Evolutionary conservation across 176 grass and related monocot genomes (phyloP).

Genomic region (Bonia amplexicaulis): DNA sequence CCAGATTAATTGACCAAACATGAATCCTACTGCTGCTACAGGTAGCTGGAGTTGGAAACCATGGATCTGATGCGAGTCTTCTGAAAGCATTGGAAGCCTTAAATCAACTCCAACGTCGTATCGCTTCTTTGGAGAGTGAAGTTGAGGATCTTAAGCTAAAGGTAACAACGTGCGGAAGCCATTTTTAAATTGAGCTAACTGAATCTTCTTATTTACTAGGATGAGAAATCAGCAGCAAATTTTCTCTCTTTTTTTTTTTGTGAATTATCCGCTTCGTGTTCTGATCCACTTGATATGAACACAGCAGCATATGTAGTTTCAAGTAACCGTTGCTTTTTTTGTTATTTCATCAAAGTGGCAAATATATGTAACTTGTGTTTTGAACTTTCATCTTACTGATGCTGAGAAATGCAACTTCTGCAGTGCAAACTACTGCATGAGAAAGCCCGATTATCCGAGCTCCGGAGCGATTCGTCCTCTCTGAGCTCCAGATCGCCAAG

Average conservation of each 20-base stretch:
- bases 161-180: constrained; percentile 25
- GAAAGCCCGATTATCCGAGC: constrained; percentile 41
- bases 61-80: constrained; percentile 38
- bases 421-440: constrained; percentile 60
- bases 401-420: neutral
- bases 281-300: neutral
- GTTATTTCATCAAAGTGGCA: neutral
- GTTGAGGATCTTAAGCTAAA: constrained; percentile 64
- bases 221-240: neutral
- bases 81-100: constrained; percentile 58
- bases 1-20: constrained; percentile 8
- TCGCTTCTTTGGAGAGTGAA: constrained; percentile 57
- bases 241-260: neutral
- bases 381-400: neutral
- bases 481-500: constrained; percentile 5
- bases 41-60: constrained; percentile 60
- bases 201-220: neutral
- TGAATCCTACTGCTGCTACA: constrained; percentile 29
- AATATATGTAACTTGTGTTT: neutral
- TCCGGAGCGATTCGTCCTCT: constrained; percentile 35
- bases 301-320: neutral
- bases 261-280: neutral
- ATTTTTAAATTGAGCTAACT: neutral
- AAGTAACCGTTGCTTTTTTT: neutral
- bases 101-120: constrained; percentile 48